Evolutionary conservation across 1,284 basidiomycete genomes (phyloP).

Genomic region (Bondarzewia mesenterica): DNA sequence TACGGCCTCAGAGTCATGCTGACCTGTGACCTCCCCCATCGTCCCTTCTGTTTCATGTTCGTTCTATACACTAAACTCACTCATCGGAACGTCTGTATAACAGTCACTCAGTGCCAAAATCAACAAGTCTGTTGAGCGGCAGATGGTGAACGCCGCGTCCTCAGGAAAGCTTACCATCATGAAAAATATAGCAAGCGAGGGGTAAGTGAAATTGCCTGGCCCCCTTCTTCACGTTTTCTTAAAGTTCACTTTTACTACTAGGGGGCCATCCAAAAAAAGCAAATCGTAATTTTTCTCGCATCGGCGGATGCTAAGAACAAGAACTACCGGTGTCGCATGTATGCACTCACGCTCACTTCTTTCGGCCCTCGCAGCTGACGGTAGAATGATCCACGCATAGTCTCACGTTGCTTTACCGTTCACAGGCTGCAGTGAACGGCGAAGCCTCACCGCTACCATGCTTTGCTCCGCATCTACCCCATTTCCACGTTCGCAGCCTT

Average conservation of each 20-base stretch:
- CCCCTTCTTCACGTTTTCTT: not conserved
- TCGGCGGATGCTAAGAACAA: not conserved
- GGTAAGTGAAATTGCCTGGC: constrained; percentile 31
- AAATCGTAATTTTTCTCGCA: not conserved
- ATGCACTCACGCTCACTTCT: not conserved
- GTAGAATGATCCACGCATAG: not conserved
- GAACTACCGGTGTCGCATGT: not conserved
- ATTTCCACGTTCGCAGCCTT: not conserved
- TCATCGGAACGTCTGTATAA: too few relatives aligned
- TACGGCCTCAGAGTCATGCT: not conserved
- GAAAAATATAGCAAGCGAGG: constrained; percentile 51
- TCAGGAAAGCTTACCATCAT: constrained; percentile 83
- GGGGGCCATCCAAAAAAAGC: not conserved
- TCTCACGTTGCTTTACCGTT: not conserved
- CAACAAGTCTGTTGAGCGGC: constrained; percentile 81
- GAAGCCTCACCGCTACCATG: not conserved
- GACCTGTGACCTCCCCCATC: not conserved
- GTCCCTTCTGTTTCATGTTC: not conserved
- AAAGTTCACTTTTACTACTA: too few relatives aligned
- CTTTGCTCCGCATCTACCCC: not conserved
- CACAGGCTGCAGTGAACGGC: not conserved
- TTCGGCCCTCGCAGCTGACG: not conserved
- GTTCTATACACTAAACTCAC: not conserved
- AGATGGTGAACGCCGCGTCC: constrained; percentile 84
- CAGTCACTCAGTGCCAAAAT: constrained; percentile 83